Conservation (phyloP, 768 basidiomycete genomes). For the Amanita fuliginea region DNA sequence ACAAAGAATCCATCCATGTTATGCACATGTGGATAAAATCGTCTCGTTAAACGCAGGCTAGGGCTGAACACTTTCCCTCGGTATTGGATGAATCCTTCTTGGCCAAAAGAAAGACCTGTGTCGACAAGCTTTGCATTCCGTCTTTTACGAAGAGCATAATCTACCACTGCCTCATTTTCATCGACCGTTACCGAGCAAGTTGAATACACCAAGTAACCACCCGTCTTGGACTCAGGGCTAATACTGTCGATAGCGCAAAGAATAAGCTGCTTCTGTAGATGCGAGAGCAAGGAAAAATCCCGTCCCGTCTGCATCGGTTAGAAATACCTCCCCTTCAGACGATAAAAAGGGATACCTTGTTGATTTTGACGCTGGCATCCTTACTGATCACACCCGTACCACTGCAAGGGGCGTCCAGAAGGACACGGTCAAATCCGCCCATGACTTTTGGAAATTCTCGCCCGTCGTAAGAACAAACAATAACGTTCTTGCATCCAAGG, state of each 20-base stretch:
- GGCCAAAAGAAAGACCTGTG: constrained; percentile 87
- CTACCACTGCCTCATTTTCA: constrained; percentile 96
- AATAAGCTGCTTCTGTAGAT: constrained; percentile 96
- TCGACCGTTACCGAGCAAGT: constrained; percentile 98
- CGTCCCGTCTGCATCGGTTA: constrained; percentile 60
- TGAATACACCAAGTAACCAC: constrained; percentile 93
- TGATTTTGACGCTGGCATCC: constrained; percentile 93
- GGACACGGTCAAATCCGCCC: constrained; percentile 96
- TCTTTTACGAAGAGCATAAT: constrained; percentile 92
- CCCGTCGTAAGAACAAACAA: constrained; percentile 95
- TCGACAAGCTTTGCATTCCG: constrained; percentile 89
- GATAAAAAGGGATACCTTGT: constrained; percentile 60
- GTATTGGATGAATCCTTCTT: constrained; percentile 83
- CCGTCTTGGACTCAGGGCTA: constrained; percentile 78
- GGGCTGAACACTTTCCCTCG: constrained; percentile 85
- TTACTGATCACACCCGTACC: constrained; percentile 99
- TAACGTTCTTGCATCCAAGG: constrained; percentile 95
- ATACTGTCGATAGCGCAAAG: constrained; percentile 97
- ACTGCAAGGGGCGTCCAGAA: constrained; percentile 94
- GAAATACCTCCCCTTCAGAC: constrained; percentile 1
- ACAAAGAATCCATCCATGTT: constrained; percentile 99
- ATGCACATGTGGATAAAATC: constrained; percentile 96
- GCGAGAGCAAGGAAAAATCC: constrained; percentile 92
- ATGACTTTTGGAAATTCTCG: constrained; percentile 98
- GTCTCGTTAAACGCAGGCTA: constrained; percentile 67